phyloP scores from a whole-genome alignment of 225 moss, liverwort and hornwort species.

The Rhytidiadelphus loreus region DNA sequence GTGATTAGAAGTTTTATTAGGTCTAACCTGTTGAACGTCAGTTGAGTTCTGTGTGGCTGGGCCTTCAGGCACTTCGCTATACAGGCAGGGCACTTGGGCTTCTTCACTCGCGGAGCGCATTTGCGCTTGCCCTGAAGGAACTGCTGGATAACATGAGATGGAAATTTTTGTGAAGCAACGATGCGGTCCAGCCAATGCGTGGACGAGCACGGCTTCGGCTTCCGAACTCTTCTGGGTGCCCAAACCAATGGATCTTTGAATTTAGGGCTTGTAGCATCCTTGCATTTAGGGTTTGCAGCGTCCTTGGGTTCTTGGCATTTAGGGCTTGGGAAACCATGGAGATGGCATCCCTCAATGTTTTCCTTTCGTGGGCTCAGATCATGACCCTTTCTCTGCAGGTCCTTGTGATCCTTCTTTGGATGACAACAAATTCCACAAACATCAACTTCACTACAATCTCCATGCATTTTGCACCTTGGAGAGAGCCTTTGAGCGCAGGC shows the following conservation, averaged over 20 bases:
- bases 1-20: not conserved
- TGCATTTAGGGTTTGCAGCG: not conserved
- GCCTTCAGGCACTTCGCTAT: not conserved
- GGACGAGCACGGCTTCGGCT: constrained; percentile 1
- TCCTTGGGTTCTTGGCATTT: not conserved
- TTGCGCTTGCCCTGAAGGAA: constrained; percentile 23
- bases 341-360: not conserved
- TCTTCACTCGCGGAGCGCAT: constrained; percentile 20
- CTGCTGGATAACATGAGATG: constrained; percentile 16
- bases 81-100: constrained; percentile 16
- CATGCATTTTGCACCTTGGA: not conserved
- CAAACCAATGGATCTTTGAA: constrained; percentile 1
- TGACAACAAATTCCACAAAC: not conserved
- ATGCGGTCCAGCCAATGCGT: constrained; percentile 20
- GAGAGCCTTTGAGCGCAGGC: not conserved
- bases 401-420: not conserved
- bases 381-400: not conserved
- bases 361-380: not conserved
- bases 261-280: not conserved
- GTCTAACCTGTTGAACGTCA: not conserved
- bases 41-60: not conserved
- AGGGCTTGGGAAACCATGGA: not conserved
- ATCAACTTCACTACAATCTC: not conserved
- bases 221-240: constrained; percentile 1
- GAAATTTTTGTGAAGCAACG: constrained; percentile 9